Evolutionary conservation across 2,329 filamentous ascomycete genomes (phyloP).

Genomic region (Exophiala sideris): DNA sequence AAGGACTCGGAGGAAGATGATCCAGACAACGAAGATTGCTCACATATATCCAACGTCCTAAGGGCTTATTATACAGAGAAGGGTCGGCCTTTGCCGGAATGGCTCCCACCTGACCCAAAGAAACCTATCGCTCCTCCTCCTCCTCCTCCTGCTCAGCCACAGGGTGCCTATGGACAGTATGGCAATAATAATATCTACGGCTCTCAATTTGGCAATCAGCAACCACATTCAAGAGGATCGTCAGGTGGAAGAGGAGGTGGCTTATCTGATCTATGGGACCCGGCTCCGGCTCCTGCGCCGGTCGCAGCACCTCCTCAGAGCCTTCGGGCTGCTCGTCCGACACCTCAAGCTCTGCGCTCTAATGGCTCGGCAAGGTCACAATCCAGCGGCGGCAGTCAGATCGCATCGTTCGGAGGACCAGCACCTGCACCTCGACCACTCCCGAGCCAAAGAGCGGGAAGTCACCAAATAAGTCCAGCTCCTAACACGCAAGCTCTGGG

Average conservation of each 20-base stretch:
- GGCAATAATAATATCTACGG: slow-evolving; percentile 29
- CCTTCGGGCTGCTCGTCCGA: slow-evolving; percentile 31
- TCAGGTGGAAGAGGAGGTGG: slow-evolving; percentile 45
- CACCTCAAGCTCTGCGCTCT: slow-evolving; percentile 29
- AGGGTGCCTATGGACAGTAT: slow-evolving; percentile 56
- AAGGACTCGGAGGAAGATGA: slow-evolving; percentile 64
- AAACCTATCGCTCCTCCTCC: slow-evolving; percentile 50
- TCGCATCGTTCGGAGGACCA: slow-evolving; percentile 15
- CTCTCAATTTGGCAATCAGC: slow-evolving; percentile 32
- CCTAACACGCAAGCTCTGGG: slow-evolving; percentile 34
- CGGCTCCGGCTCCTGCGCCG: slow-evolving; percentile 34
- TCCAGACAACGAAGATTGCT: slow-evolving; percentile 69
- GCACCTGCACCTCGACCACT: slow-evolving; percentile 54
- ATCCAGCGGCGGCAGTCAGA: slow-evolving; percentile 12
- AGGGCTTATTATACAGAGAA: slow-evolving; percentile 92
- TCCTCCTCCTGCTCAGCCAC: slow-evolving; percentile 39
- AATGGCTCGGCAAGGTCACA: slow-evolving; percentile 16
- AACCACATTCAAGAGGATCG: slow-evolving; percentile 32
- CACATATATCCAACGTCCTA: slow-evolving; percentile 88
- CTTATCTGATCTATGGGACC: slow-evolving; percentile 60
- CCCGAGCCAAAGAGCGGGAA: slow-evolving; percentile 70
- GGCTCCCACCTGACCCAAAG: slow-evolving; percentile 90
- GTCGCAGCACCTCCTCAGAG: slow-evolving; percentile 26
- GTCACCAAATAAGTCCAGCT: slow-evolving; percentile 61
- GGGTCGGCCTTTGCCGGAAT: slow-evolving; percentile 72